Evolutionary conservation across 768 basidiomycete species (phyloP).

Genomic region (Podaxis sp.): DNA sequence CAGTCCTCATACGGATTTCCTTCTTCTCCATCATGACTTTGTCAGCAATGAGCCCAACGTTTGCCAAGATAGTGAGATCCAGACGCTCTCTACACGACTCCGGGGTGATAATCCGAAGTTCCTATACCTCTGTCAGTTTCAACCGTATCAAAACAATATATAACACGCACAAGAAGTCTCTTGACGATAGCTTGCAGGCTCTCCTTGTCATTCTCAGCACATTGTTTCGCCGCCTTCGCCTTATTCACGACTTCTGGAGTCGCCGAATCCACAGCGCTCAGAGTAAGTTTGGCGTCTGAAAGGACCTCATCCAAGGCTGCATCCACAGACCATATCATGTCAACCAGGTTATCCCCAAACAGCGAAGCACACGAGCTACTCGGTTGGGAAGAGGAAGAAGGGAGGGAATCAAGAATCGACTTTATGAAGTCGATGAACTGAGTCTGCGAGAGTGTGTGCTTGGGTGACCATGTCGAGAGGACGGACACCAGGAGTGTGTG

Average conservation of each 20-base stretch:
- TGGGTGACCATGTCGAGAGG: constrained; percentile 55
- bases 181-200: constrained; percentile 58
- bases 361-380: constrained; percentile 32
- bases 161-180: constrained; percentile 55
- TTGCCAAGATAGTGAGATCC: constrained; percentile 62
- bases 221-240: constrained; percentile 47
- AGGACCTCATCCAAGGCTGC: constrained; percentile 72
- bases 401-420: constrained; percentile 58
- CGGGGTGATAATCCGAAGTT: constrained; percentile 53
- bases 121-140: constrained; percentile 37
- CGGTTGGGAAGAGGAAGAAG: constrained; percentile 64
- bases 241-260: constrained; percentile 29
- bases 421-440: constrained; percentile 64
- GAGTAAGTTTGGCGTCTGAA: constrained; percentile 48
- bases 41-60: constrained; percentile 69
- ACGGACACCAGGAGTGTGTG: constrained; percentile 64
- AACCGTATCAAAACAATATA: constrained; percentile 5
- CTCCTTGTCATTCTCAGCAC: constrained; percentile 64
- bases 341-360: constrained; percentile 73
- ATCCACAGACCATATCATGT: constrained; percentile 82
- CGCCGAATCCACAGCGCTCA: constrained; percentile 35
- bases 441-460: constrained; percentile 44
- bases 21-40: constrained; percentile 69
- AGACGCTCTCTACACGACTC: constrained; percentile 72
- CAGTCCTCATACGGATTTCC: constrained; percentile 78